phyloP scores from a whole-genome alignment of 2,329 filamentous ascomycete genomes.

The Rhytidhysteron rufulum region DNA sequence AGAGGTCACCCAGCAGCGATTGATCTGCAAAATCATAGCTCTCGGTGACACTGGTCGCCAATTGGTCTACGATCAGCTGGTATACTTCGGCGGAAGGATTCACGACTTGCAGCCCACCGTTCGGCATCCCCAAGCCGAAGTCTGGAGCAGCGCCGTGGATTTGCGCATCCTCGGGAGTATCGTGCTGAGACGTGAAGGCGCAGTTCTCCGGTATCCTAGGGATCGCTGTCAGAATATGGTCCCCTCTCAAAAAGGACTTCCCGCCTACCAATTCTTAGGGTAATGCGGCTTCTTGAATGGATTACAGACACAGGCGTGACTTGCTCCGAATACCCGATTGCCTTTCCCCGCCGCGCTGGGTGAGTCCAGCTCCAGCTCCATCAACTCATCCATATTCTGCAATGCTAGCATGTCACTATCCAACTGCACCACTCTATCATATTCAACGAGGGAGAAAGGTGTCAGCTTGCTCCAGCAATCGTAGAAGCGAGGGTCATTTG shows the following conservation, averaged over 20 bases:
- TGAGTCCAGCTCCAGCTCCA: conserved; percentile 71
- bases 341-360: conserved; percentile 51
- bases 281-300: conserved; percentile 76
- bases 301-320: conserved; percentile 84
- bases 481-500: conserved; percentile 77
- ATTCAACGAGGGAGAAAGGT: conserved; percentile 72
- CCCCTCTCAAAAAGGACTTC: not conserved
- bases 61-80: conserved; percentile 46
- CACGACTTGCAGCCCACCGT: conserved; percentile 60
- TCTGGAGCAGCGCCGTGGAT: conserved; percentile 46
- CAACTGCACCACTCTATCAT: conserved; percentile 74
- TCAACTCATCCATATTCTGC: conserved; percentile 87
- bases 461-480: conserved; percentile 88
- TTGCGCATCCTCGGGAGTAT: conserved; percentile 49
- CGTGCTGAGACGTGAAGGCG: conserved; percentile 58
- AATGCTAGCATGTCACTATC: conserved; percentile 85
- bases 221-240: conserved; percentile 3
- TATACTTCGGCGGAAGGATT: conserved; percentile 54
- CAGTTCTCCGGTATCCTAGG: conserved; percentile 54
- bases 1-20: conserved; percentile 55
- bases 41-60: conserved; percentile 44
- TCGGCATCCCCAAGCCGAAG: conserved; percentile 55
- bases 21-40: conserved; percentile 60
- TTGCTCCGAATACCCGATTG: conserved; percentile 71
- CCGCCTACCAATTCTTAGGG: conserved; percentile 62